Base-by-base conservation (phyloP, 202 grass and related monocot species). In the Saccharum hybrid region DNA sequence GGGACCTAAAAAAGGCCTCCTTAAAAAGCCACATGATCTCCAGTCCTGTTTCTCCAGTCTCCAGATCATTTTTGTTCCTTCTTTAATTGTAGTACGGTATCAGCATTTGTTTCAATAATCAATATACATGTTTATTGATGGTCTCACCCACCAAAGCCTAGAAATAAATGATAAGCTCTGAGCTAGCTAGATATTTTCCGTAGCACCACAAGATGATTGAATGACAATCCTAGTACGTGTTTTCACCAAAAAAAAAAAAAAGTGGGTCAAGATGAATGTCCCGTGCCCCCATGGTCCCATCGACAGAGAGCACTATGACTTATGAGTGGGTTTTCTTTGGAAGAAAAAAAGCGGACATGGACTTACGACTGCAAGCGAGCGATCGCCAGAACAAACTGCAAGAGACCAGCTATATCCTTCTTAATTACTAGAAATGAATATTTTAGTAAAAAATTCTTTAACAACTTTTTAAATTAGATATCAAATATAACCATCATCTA, bases 391-490 rank as follows among this genome's bases (percentile, higher is more conserved):
- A 15, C 46, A n/a, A 49, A 49, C 4, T 49, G 0, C 3, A 49
- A 49, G 0, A 49, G 13, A 49, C 46, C 0, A 5, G 14, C 0
- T 49, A 49, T 16, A 49, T 49, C 1, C 13, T 48, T 48, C 2
- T 0, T 49, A 4, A 2, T 6, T 1, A 0, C 0, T 16, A 15
- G 0, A 1, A 49, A 49, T 15, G 16, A 0, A 49, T 0, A 49
- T 15, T 49, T 49, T 49, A 2, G 0, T 49, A 14, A 14, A 48
- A 45, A 4, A 4, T 0, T 42, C 40, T 42, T 10, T 1, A 39
- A 8, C 40, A 10, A 10, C 0, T 42, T 45, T 45, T 42, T 2
- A 2, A 45, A 45, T 45, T 45, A 0, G 0, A 42, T 42, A 10
- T 42, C 0, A 45, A 12, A 45, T 45, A 45, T 11, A 45, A 0